phyloP scores from a whole-genome alignment of 1,284 basidiomycete species.

The Polyporus tsugae region DNA sequence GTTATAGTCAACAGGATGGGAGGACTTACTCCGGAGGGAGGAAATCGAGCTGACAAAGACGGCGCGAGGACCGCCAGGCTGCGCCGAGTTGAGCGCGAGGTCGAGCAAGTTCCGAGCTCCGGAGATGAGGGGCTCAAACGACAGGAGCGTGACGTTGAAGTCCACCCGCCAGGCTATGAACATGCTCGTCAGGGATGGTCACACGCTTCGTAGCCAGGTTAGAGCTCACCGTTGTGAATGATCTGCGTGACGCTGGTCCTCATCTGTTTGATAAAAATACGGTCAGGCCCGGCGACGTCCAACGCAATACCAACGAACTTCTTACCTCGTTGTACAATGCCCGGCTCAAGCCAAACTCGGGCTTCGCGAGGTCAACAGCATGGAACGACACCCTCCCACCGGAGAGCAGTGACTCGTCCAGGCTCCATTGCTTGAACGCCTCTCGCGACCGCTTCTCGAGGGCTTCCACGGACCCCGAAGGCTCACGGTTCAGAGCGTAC shows the following conservation, averaged over 20 bases:
- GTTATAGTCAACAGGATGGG: too few species aligned
- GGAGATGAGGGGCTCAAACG: constrained; percentile 46
- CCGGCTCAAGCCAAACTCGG: constrained; percentile 27
- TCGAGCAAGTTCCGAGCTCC: constrained; percentile 51
- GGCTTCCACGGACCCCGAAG: constrained; percentile 19
- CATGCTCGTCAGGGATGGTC: neutral
- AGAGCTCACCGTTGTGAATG: constrained; percentile 45
- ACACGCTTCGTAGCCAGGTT: neutral
- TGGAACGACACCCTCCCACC: constrained; percentile 29
- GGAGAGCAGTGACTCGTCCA: constrained; percentile 27
- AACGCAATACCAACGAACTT: too few species aligned
- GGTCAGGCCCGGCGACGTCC: too few species aligned
- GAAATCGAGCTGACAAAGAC: constrained; percentile 42
- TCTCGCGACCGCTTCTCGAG: constrained; percentile 37
- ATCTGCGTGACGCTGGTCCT: constrained; percentile 35
- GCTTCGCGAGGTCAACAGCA: constrained; percentile 29
- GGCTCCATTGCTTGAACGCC: constrained; percentile 37
- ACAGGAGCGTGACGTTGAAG: constrained; percentile 47
- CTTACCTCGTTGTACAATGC: constrained; percentile 31
- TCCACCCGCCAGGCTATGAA: constrained; percentile 51
- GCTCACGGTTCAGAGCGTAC: constrained; percentile 45
- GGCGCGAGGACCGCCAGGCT: constrained; percentile 29
- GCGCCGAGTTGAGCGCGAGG: constrained; percentile 45
- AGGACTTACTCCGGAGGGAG: constrained; percentile 25
- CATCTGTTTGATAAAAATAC: constrained; percentile 32